A percentile compares a stretch with the other conserved stretches of the same genome.
These are phyloP conservation scores for Gossypium raimondii DNA, from an alignment of 345 rosid genomes.

Conservation along the genomic window DNA sequence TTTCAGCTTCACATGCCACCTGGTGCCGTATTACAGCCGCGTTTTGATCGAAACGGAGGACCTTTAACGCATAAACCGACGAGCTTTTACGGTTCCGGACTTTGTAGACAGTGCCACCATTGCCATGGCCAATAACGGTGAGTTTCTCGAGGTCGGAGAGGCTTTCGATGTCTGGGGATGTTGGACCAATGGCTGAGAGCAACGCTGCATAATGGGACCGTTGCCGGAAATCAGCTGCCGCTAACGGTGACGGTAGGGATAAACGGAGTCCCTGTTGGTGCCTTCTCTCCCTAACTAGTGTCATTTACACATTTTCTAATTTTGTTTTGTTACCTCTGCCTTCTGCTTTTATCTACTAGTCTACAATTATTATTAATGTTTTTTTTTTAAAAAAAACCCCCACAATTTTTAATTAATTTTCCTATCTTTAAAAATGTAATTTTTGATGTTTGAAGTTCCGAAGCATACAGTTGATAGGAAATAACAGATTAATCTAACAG, in stretches of 20 bases:
- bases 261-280: conserved; percentile 50
- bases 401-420: no score
- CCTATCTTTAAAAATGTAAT: no score
- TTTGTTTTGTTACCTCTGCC: neutral
- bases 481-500: neutral
- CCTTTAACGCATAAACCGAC: conserved; percentile 45
- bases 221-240: conserved; percentile 15
- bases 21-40: conserved; percentile 20
- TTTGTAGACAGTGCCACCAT: conserved; percentile 57
- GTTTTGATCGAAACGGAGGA: conserved; percentile 35
- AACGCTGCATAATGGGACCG: neutral
- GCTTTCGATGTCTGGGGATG: conserved; percentile 34
- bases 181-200: conserved; percentile 25
- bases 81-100: conserved; percentile 35
- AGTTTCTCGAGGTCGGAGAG: conserved; percentile 48
- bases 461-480: neutral
- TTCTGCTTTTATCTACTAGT: neutral
- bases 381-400: neutral
- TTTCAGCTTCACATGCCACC: conserved; percentile 44
- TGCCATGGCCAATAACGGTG: conserved; percentile 53
- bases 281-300: conserved; percentile 57
- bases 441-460: neutral
- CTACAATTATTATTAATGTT: neutral
- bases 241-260: conserved; percentile 36
- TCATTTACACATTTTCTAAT: conserved; percentile 32